These are phyloP conservation scores for Metschnikowia koreensis DNA, from an alignment of 805 yeast species.

Conservation along the genomic window DNA sequence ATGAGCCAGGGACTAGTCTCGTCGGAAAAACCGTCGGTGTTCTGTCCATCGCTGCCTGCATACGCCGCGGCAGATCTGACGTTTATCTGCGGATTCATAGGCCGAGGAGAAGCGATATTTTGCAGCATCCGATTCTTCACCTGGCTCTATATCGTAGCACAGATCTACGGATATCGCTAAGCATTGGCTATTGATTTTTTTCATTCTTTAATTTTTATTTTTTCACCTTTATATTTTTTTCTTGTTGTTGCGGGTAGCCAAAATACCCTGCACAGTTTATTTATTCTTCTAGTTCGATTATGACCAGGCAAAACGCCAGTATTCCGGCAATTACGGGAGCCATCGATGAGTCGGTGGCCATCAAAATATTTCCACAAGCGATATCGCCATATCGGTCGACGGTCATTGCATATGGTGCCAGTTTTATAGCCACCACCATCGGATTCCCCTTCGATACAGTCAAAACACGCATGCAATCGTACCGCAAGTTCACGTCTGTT, in stretches of 20 bases:
- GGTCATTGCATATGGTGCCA: constrained; percentile 61
- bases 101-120: background rate
- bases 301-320: constrained; percentile 13
- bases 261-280: too few species aligned
- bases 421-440: constrained; percentile 60
- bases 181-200: too few species aligned
- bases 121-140: background rate
- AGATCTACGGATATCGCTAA: background rate
- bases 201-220: too few species aligned
- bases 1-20: too few species aligned
- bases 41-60: background rate
- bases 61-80: background rate
- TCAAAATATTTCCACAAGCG: constrained; percentile 46
- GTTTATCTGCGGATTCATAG: background rate
- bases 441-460: constrained; percentile 87
- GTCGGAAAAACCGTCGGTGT: background rate
- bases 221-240: too few species aligned
- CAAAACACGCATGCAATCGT: constrained; percentile 83
- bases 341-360: constrained; percentile 44
- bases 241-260: too few species aligned
- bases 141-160: background rate
- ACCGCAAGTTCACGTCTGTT: constrained; percentile 53
- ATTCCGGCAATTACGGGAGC: constrained; percentile 63
- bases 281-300: too few species aligned
- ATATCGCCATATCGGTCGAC: constrained; percentile 56